phyloP scores from a whole-genome alignment of 2,329 filamentous ascomycete genomes.

The Ramularia endophylla region DNA sequence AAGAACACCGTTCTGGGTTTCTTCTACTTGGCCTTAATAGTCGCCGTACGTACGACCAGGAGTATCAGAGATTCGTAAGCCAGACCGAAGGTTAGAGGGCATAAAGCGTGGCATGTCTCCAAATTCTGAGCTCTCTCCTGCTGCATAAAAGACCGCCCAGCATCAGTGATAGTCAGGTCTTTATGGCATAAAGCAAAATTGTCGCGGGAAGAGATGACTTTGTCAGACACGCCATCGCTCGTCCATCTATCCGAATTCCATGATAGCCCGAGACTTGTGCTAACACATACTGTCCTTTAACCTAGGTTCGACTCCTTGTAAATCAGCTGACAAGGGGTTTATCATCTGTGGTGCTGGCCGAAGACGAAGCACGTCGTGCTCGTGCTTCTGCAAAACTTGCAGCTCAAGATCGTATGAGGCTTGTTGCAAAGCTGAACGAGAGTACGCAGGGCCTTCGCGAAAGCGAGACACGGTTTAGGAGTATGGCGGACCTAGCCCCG shows the following conservation, averaged over 20 bases:
- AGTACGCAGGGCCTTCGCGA: conserved; percentile 19
- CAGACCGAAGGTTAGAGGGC: too few species aligned
- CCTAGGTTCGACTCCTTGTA: conserved; percentile 27
- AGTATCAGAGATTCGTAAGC: too few species aligned
- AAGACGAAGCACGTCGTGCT: conserved; percentile 12
- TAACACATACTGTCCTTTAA: too few species aligned
- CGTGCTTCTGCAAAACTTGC: conserved; percentile 15
- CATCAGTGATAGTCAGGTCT: too few species aligned
- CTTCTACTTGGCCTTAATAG: conserved; percentile 33
- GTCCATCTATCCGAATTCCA: too few species aligned
- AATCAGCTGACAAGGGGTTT: conserved; percentile 19
- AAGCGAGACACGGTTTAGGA: conserved; percentile 31
- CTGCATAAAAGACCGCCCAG: too few species aligned
- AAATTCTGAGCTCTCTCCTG: too few species aligned
- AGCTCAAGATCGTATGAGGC: conserved; percentile 12
- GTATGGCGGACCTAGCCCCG: conserved; percentile 34
- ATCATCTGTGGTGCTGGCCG: conserved; percentile 27
- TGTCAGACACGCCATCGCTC: too few species aligned
- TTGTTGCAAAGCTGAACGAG: conserved; percentile 19
- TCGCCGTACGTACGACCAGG: conserved; percentile 28
- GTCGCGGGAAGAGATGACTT: too few species aligned
- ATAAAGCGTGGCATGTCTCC: too few species aligned
- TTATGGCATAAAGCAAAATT: too few species aligned
- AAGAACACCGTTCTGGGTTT: conserved; percentile 16
- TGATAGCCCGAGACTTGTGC: too few species aligned